phyloP scores from a whole-genome alignment of 1,284 basidiomycete genomes.

The Pyrrhoderma lamaoense region DNA sequence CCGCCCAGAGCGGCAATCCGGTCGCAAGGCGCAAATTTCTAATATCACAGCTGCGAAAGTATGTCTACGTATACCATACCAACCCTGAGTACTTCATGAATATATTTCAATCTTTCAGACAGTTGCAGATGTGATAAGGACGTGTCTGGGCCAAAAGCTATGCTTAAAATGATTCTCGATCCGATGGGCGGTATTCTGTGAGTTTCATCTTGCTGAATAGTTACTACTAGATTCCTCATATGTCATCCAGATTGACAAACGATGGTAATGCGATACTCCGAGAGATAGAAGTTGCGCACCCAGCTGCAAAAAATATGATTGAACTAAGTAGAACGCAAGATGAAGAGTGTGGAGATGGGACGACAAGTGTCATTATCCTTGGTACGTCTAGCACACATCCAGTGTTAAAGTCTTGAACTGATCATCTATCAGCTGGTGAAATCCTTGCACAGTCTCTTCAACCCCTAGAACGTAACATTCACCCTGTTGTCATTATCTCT shows the following conservation, averaged over 20 bases:
- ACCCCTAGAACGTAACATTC: conserved; percentile 92
- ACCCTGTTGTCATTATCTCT: conserved; percentile 97
- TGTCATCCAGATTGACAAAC: conserved; percentile 71
- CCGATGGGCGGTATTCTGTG: conserved; percentile 96
- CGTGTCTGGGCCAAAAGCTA: conserved; percentile 97
- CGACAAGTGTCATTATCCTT: conserved; percentile 95
- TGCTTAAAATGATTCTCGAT: conserved; percentile 99
- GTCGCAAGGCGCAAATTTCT: conserved; percentile 92
- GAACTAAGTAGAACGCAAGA: conserved; percentile 96
- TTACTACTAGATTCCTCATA: not conserved
- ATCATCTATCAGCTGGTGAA: conserved; percentile 72
- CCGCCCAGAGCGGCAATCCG: conserved; percentile 87
- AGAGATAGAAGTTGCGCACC: conserved; percentile 97
- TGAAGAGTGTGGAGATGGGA: conserved; percentile 97
- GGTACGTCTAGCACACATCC: conserved; percentile 42
- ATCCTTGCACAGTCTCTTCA: conserved; percentile 94
- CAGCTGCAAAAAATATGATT: conserved; percentile 99
- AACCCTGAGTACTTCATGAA: conserved; percentile 9
- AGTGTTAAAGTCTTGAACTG: conserved; percentile 1
- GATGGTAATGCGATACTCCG: conserved; percentile 97
- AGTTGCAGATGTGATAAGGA: conserved; percentile 97
- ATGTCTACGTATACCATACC: conserved; percentile 23
- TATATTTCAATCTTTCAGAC: conserved; percentile 53
- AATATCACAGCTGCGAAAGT: conserved; percentile 98
- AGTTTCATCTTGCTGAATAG: conserved; percentile 27